Percentiles rank a stretch among this genome's conserved stretches.
phyloP scores from a whole-genome alignment of 345 rosid species.

The Rhodamnia argentea region DNA sequence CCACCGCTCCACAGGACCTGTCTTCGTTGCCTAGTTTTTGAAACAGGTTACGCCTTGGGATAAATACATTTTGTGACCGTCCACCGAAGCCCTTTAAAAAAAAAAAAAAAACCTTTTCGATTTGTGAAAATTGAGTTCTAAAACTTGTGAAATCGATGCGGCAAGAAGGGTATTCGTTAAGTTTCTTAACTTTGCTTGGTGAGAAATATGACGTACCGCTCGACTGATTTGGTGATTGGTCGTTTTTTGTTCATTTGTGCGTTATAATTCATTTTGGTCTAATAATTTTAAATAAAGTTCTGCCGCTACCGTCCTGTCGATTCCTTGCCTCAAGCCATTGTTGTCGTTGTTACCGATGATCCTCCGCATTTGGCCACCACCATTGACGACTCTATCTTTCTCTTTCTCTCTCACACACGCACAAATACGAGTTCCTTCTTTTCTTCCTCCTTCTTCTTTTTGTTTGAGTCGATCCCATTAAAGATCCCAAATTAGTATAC shows the following conservation, averaged over 20 bases:
- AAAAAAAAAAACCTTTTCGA: neutral
- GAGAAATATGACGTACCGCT: neutral
- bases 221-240: neutral
- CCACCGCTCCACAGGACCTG: too few species aligned
- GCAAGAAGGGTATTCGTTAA: neutral
- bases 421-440: neutral
- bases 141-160: neutral
- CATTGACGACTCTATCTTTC: neutral
- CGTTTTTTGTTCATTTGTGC: neutral
- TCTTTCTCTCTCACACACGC: neutral
- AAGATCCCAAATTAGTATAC: too few species aligned
- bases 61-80: neutral
- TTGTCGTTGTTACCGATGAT: neutral
- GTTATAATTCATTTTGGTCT: neutral
- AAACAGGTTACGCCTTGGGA: neutral
- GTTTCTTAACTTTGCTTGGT: neutral
- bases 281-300: neutral
- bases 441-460: neutral
- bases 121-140: accelerated
- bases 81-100: neutral
- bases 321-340: neutral
- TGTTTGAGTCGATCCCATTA: neutral
- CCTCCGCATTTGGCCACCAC: neutral
- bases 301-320: neutral
- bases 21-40: too few species aligned